Conservation (phyloP, 2,329 filamentous ascomycete species). For the Ophiostoma ips region DNA sequence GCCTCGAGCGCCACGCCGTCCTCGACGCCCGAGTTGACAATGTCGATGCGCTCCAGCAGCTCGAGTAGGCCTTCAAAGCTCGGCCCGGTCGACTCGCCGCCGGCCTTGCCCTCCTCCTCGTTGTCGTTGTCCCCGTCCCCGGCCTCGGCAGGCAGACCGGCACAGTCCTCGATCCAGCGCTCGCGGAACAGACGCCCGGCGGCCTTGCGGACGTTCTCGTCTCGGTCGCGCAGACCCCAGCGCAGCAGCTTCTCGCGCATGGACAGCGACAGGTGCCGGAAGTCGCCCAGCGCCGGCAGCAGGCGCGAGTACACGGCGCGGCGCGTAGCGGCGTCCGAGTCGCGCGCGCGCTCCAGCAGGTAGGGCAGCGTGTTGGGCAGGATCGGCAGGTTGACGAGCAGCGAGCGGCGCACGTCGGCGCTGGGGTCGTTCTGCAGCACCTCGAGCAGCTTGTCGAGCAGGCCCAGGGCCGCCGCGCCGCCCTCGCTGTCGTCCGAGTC, state of each 20-base stretch:
- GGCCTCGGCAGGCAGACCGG: conserved; percentile 44
- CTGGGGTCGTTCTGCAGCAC: conserved; percentile 88
- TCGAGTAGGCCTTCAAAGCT: conserved; percentile 78
- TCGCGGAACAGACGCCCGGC: conserved; percentile 82
- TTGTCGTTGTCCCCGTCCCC: conserved; percentile 39
- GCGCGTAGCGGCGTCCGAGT: conserved; percentile 72
- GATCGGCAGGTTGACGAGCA: conserved; percentile 83
- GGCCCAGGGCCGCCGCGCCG: conserved; percentile 45
- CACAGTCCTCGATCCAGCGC: conserved; percentile 96
- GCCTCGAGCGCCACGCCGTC: conserved; percentile 84
- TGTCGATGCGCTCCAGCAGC: conserved; percentile 83
- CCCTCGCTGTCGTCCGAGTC: conserved; percentile 59
- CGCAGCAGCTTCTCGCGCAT: conserved; percentile 92
- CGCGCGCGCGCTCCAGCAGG: conserved; percentile 78
- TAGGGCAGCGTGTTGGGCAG: conserved; percentile 70
- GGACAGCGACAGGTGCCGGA: conserved; percentile 79
- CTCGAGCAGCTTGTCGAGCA: conserved; percentile 73
- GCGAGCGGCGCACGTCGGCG: conserved; percentile 77
- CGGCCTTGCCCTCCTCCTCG: conserved; percentile 22
- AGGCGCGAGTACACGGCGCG: conserved; percentile 77
- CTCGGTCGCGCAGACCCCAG: conserved; percentile 87
- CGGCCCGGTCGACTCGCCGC: conserved; percentile 42
- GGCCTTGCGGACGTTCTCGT: conserved; percentile 87
- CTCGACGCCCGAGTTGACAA: conserved; percentile 79
- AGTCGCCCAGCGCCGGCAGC: conserved; percentile 80